Base-by-base conservation (phyloP, 306 rosid genomes). In the Lotus japonicus region DNA sequence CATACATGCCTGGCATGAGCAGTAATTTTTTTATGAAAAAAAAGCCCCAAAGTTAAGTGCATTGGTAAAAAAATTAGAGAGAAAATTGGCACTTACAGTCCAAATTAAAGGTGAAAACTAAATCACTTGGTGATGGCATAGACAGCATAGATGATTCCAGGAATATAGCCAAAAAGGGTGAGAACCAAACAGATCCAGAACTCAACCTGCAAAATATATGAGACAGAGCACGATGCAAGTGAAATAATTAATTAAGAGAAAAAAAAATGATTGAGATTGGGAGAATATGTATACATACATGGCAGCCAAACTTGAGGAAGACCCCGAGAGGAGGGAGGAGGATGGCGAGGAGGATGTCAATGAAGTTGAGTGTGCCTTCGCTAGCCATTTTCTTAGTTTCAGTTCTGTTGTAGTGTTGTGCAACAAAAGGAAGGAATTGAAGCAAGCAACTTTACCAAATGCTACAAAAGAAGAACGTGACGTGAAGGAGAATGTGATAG, bases 321-420 rank as follows among this genome's bases (percentile, higher is more conserved):
- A 91, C 97, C 2, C 97, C 97, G 5, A 91, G 92, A 71, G 97
- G 97, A 39, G 97, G 97, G 65, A 91, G 75, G 44, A 91, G 33
- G 80, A 91, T 86, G 64, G 97, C 97, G 7, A 91, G 19, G 15
- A 91, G 7, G 66, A 91, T 88, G 71, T 91, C 97, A 19, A 91
- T 5, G 80, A 81, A 91, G 77, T 21, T 88, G 0, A 68, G 68
- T 5, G 84, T 83, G 38, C 92, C 50, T 0, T 16, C 79, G 10
- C 43, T 58, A 0, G 77, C 46, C 79, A 83, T 64, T 87, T 82
- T 67, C 46, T n/a, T n/a, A n/a, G n/a, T n/a, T n/a, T n/a, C n/a
- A n/a, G n/a, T n/a, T n/a, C n/a, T n/a, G n/a, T n/a, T n/a, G n/a
- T n/a, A n/a, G n/a, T n/a, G n/a, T n/a, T n/a, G n/a, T n/a, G n/a